Base-by-base conservation (phyloP, 139 green algal species). In the Chlamydomonas sphaeroides region DNA sequence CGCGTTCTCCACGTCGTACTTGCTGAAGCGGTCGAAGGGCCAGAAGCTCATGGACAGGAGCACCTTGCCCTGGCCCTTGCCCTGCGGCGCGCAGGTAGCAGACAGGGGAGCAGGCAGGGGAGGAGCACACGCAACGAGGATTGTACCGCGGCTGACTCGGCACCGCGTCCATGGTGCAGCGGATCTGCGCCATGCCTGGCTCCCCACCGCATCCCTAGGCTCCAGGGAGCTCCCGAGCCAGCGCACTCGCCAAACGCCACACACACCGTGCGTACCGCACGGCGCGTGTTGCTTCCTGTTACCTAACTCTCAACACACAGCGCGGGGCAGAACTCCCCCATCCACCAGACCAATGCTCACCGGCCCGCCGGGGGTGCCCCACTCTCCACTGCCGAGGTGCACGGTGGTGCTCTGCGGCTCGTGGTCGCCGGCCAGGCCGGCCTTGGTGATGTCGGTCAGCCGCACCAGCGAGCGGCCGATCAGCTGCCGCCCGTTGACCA, bases 41-140 rank as follows among this genome's bases (percentile, higher is more conserved):
- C 77, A 59, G 86, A 87, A 90, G 69, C 72, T 49, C 63, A 87
- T 38, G 2, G 67, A 32, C 36, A 90, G 56, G 68, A n/a, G 38
- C 3, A 90, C 63, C 77, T 67, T 48, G 61, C 86, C 86, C n/a
- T 62, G n/a, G 5, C 81, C 81, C 74, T 74, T 77, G 41, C 86
- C 86, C 85, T 89, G 73, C 35, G 38, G 5, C 8, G 5, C 26
- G 8, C 10, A 42, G 32, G n/a, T n/a, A n/a, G n/a, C n/a, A n/a
- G n/a, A n/a, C n/a, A n/a, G n/a, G n/a, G n/a, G n/a, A n/a, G n/a
- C n/a, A n/a, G n/a, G n/a, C n/a, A n/a, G n/a, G n/a, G n/a, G n/a
- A n/a, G n/a, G n/a, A n/a, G n/a, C n/a, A n/a, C n/a, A n/a, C n/a
- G n/a, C n/a, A n/a, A n/a, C n/a, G n/a, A n/a, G n/a, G n/a, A n/a